Conservation (phyloP, 2,329 filamentous ascomycete species). For the Aspergillus tanneri region DNA sequence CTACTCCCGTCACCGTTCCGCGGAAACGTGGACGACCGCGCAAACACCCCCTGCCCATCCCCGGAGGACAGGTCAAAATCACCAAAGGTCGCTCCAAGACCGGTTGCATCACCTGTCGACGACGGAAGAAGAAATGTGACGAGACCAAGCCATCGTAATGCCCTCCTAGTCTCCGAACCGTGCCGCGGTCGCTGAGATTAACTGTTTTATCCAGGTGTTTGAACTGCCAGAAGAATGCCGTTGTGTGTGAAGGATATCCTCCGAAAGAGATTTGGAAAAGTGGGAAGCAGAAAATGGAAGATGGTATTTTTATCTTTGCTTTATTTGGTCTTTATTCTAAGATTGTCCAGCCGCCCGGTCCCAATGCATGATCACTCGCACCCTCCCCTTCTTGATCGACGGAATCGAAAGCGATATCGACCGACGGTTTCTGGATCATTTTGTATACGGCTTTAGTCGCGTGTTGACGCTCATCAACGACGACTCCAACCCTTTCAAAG, state of each 20-base stretch:
- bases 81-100: constrained; percentile 68
- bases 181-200: background rate
- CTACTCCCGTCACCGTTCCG: constrained; percentile 38
- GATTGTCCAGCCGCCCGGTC: constrained; percentile 27
- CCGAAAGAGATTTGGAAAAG: constrained; percentile 85
- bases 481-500: constrained; percentile 79
- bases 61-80: constrained; percentile 64
- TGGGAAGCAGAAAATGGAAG: constrained; percentile 72
- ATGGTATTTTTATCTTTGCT: constrained; percentile 44
- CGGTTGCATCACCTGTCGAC: constrained; percentile 59
- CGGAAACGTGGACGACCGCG: constrained; percentile 75
- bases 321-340: background rate
- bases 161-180: background rate
- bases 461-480: constrained; percentile 81
- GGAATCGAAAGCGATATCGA: constrained; percentile 80
- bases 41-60: constrained; percentile 69
- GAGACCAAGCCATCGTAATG: constrained; percentile 45
- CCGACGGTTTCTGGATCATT: constrained; percentile 78
- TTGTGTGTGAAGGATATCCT: constrained; percentile 86
- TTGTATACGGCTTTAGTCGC: constrained; percentile 73
- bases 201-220: constrained; percentile 42
- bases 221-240: constrained; percentile 91
- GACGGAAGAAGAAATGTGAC: constrained; percentile 61
- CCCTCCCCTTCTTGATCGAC: constrained; percentile 65
- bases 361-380: constrained; percentile 38